phyloP scores from a whole-genome alignment of 768 basidiomycete genomes.

The Naganishia antarctica region DNA sequence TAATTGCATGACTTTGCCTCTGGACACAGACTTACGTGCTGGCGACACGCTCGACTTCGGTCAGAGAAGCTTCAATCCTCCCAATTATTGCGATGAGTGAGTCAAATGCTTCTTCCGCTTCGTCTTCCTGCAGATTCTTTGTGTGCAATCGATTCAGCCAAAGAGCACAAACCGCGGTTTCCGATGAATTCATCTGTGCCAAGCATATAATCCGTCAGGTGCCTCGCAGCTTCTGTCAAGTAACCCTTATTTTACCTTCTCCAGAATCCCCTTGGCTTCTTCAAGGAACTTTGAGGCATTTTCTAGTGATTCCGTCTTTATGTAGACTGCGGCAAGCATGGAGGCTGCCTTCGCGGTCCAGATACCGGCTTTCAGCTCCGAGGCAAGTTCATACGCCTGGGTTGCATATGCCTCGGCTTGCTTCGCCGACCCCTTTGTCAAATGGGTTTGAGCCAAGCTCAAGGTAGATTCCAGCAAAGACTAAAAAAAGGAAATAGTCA shows the following conservation, averaged over 20 bases:
- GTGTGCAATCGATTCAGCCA: conserved; percentile 11
- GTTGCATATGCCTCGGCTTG: conserved; percentile 80
- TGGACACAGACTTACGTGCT: conserved; percentile 15
- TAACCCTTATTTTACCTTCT: not conserved
- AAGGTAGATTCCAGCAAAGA: conserved; percentile 62
- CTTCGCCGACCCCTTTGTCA: conserved; percentile 69
- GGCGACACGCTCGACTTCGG: conserved; percentile 33
- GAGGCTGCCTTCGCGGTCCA: conserved; percentile 64
- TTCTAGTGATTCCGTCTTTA: conserved; percentile 53
- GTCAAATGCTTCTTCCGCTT: conserved; percentile 58
- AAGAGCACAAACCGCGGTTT: conserved; percentile 11
- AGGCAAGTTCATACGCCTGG: conserved; percentile 69
- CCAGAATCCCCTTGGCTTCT: conserved; percentile 29
- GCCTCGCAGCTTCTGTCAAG: too few species aligned
- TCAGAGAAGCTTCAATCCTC: conserved; percentile 54
- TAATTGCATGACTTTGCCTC: too few species aligned
- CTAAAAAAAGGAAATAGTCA: conserved; percentile 46
- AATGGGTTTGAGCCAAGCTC: conserved; percentile 62
- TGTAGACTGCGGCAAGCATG: conserved; percentile 64
- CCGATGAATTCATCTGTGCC: conserved; percentile 4
- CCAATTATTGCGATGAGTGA: conserved; percentile 35
- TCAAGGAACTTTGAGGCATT: conserved; percentile 49
- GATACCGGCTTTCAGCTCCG: conserved; percentile 53
- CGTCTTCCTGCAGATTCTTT: conserved; percentile 42
- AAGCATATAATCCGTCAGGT: not conserved